Conservation (phyloP, 2,329 filamentous ascomycete genomes). For the Chaetomium globosum region DNA sequence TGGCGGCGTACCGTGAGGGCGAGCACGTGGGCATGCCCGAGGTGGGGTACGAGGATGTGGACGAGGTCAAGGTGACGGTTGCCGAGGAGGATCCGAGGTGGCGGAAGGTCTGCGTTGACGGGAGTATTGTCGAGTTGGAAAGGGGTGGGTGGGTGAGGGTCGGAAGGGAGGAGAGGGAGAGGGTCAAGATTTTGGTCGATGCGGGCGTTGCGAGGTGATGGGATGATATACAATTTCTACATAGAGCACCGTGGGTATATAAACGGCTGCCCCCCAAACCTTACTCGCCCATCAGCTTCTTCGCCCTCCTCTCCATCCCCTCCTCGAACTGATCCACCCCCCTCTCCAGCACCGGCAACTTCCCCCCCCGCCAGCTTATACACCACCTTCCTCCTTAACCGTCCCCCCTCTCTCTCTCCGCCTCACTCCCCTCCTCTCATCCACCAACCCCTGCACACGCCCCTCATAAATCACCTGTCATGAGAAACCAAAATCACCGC, state of each 20-base stretch:
- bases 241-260: neutral
- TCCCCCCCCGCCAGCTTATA: conserved; percentile 64
- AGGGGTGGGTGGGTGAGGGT: conserved; percentile 69
- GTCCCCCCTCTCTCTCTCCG: conserved; percentile 45
- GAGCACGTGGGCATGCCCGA: conserved; percentile 56
- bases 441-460: conserved; percentile 66
- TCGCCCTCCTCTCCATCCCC: conserved; percentile 62
- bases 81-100: conserved; percentile 70
- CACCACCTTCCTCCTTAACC: conserved; percentile 57
- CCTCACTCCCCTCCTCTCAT: conserved; percentile 45
- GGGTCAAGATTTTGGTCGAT: conserved; percentile 51
- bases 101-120: conserved; percentile 89
- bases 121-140: conserved; percentile 77
- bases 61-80: conserved; percentile 67
- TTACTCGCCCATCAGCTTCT: conserved; percentile 44
- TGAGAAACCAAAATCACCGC: conserved; percentile 78
- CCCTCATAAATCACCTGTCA: conserved; percentile 78
- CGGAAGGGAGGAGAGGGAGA: conserved; percentile 48
- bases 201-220: neutral
- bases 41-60: conserved; percentile 73
- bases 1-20: conserved; percentile 60
- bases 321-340: conserved; percentile 69
- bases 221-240: neutral
- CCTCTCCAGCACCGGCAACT: conserved; percentile 56
- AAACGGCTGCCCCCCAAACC: neutral